Conservation (phyloP, 1,139 yeast species). For the Scheffersomyces insectosa region DNA sequence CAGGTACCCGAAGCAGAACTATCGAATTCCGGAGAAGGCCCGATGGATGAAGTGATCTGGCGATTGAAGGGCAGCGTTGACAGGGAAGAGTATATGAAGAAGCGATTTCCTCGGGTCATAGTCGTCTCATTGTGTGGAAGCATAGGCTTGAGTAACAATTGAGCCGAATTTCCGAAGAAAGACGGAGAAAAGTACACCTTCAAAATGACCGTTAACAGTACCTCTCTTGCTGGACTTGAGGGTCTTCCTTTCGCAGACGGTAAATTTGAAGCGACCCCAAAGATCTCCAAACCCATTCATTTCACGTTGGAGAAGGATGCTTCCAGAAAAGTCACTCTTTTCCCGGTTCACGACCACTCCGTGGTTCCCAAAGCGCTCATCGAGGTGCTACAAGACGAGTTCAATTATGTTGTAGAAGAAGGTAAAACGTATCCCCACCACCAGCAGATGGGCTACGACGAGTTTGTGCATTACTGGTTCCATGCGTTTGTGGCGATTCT, state of each 20-base stretch:
- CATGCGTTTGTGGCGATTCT: slow-evolving; percentile 46
- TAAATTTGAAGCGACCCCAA: slow-evolving; percentile 20
- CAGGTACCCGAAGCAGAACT: too few species aligned
- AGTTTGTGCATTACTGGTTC: slow-evolving; percentile 45
- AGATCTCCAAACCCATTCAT: slow-evolving; percentile 24
- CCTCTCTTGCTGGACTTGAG: slow-evolving; percentile 2
- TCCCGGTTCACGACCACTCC: slow-evolving; percentile 29
- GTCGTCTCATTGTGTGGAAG: too few species aligned
- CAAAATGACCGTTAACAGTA: not conserved
- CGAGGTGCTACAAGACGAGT: slow-evolving; percentile 34
- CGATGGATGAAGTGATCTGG: too few species aligned
- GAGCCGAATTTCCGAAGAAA: too few species aligned
- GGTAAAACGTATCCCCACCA: slow-evolving; percentile 53
- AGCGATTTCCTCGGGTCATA: too few species aligned
- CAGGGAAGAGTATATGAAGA: too few species aligned
- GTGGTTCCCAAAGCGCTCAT: slow-evolving; percentile 39
- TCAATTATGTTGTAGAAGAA: slow-evolving; percentile 48
- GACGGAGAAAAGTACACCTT: too few species aligned
- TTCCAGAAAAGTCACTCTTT: slow-evolving; percentile 31
- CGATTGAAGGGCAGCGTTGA: too few species aligned
- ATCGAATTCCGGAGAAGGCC: too few species aligned
- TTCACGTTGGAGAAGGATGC: slow-evolving; percentile 32
- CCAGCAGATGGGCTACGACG: slow-evolving; percentile 21
- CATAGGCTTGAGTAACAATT: too few species aligned
- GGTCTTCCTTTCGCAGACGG: slow-evolving; percentile 39